Conservation (phyloP, 345 rosid genomes). For the Microcos paniculata region DNA sequence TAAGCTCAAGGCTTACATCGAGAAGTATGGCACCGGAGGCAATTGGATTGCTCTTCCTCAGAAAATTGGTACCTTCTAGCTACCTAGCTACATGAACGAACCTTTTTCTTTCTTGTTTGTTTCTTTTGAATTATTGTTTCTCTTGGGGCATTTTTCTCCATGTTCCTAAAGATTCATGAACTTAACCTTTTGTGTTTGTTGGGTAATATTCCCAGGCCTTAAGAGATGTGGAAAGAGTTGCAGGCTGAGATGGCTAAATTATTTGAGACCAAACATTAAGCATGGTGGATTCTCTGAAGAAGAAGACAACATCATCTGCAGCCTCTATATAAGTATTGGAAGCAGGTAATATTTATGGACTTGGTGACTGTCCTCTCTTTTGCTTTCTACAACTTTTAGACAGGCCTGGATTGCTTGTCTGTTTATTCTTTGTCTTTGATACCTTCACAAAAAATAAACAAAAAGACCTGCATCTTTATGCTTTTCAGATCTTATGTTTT, state of each 20-base stretch:
- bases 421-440: constrained; percentile 43
- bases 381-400: constrained; percentile 18
- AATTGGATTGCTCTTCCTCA: constrained; percentile 99
- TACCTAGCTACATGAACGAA: constrained; percentile 2
- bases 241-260: constrained; percentile 95
- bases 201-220: constrained; percentile 45
- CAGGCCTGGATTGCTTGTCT: constrained; percentile 33
- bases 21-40: constrained; percentile 80
- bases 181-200: constrained; percentile 15
- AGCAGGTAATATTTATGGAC: too few relatives aligned
- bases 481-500: constrained; percentile 8
- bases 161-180: background rate
- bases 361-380: too few relatives aligned
- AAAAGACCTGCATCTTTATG: background rate
- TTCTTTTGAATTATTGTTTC: background rate
- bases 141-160: background rate
- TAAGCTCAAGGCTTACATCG: constrained; percentile 87
- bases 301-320: constrained; percentile 95
- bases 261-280: constrained; percentile 91
- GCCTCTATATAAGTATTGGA: constrained; percentile 96
- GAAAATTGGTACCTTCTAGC: constrained; percentile 62
- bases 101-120: background rate
- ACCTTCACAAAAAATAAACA: constrained; percentile 28
- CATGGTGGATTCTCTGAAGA: constrained; percentile 99
- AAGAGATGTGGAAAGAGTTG: constrained; percentile 99